These are phyloP conservation scores for Kodamaea plutei DNA, from an alignment of 1,139 yeast genomes.

Conservation along the genomic window DNA sequence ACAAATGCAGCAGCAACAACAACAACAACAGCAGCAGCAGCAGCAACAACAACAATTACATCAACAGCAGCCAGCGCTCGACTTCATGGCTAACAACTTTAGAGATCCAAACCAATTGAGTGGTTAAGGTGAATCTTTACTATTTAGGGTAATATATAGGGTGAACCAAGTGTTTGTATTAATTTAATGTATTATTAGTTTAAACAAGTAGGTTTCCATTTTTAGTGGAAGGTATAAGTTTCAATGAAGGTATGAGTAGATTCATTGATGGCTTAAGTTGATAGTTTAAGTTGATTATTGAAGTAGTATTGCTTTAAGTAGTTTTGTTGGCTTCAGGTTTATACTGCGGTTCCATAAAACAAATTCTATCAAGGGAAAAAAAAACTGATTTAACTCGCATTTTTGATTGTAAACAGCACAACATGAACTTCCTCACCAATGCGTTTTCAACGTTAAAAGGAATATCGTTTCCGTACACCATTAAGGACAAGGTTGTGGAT, in stretches of 20 bases:
- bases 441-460: constrained; percentile 55
- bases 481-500: constrained; percentile 41
- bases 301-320: too few species aligned
- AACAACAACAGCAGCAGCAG: constrained; percentile 7
- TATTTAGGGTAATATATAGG: background rate
- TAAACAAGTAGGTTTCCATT: too few species aligned
- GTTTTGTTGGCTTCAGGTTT: too few species aligned
- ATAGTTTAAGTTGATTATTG: too few species aligned
- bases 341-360: too few species aligned
- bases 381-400: too few species aligned
- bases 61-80: constrained; percentile 12
- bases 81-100: constrained; percentile 12
- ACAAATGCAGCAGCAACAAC: constrained; percentile 7
- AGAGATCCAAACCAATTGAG: constrained; percentile 13
- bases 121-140: constrained; percentile 7
- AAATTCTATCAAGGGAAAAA: too few species aligned
- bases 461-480: constrained; percentile 51
- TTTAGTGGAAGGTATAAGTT: too few species aligned
- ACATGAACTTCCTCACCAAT: constrained; percentile 59
- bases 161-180: background rate
- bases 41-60: constrained; percentile 6
- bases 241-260: too few species aligned
- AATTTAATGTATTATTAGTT: constrained; percentile 4
- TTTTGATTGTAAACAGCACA: too few species aligned
- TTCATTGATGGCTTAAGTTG: too few species aligned